Evolutionary conservation across 1,139 yeast genomes (phyloP).

Genomic region (Nematodospora anomalae): DNA sequence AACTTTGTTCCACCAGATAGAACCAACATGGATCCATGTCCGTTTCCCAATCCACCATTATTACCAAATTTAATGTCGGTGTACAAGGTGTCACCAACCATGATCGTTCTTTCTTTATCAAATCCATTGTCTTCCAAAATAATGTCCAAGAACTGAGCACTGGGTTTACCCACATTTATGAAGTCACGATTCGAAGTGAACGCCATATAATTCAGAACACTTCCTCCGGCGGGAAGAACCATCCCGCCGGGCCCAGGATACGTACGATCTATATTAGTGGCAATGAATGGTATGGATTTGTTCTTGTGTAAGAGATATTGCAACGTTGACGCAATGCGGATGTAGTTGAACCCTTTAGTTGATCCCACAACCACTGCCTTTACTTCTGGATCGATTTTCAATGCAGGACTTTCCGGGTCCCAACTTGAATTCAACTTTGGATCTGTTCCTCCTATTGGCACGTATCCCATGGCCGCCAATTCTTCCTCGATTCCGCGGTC

Average conservation of each 20-base stretch:
- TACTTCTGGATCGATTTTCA: conserved; percentile 42
- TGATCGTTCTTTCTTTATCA: conserved; percentile 29
- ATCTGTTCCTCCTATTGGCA: conserved; percentile 73
- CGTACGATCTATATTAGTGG: conserved; percentile 41
- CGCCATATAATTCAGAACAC: conserved; percentile 41
- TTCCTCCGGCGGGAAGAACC: conserved; percentile 44
- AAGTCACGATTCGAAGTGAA: conserved; percentile 35
- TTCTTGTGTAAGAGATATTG: conserved; percentile 38
- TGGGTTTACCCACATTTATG: conserved; percentile 43
- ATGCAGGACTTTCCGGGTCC: conserved; percentile 29
- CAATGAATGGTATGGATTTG: conserved; percentile 38
- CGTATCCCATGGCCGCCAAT: conserved; percentile 63
- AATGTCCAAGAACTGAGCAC: conserved; percentile 30
- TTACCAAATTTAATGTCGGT: conserved; percentile 47
- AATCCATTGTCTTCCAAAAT: conserved; percentile 30
- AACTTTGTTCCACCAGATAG: conserved; percentile 38
- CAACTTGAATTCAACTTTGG: conserved; percentile 29
- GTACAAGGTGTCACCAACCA: conserved; percentile 47
- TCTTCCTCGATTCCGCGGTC: conserved; percentile 81
- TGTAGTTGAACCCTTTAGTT: conserved; percentile 39
- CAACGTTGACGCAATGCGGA: conserved; percentile 39
- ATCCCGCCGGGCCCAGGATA: conserved; percentile 43
- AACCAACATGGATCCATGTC: conserved; percentile 35
- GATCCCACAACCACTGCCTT: conserved; percentile 45
- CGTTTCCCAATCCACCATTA: conserved; percentile 36